Evolutionary conservation across 2,329 filamentous ascomycete genomes (phyloP), one percentile per base, ranked within the genome.

Genomic region (Arthrobotrys sinensis): DNA sequence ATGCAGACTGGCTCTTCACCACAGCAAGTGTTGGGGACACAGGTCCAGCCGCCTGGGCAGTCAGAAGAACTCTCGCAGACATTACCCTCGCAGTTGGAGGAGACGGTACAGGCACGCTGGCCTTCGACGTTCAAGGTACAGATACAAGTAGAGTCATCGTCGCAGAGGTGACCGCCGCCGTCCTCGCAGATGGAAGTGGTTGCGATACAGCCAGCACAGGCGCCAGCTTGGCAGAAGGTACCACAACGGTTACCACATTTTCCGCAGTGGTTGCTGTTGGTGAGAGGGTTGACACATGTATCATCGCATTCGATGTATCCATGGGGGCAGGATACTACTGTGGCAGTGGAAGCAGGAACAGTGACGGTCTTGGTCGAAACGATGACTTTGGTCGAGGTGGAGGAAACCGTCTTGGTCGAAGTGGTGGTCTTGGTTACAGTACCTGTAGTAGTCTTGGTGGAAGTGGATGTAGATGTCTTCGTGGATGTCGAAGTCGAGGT

Each of bases 1-100:
- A 77, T 77, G 43, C 73, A 77, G 50, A 69, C 65, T 34, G 65
- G 66, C 0, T 52, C 21, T 14, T 48, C 52, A 36, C 73, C 73
- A 40, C 73, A 77, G 52, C 73, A 77, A 2, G 73, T 77, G n/a
- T 34, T 32, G 10, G 66, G 50, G 36, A 77, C 50, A 34, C 73
- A 77, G 32, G 66, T 66, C 28, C 34, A 60, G 5, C 66, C 66
- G 11, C 21, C 11, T 19, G 11, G 24, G 19, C 73, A 77, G 34
- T 77, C 66, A 10, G 57, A 46, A 16, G 73, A 77, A 6, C 32
- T 64, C 1, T 16, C 0, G 46, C 73, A 77, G 16, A 43, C 34
- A 6, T 11, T 19, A 36, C 66, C 73, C 5, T 46, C 24, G 19
- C 73, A 77, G 19, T 45, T 53, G 6, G 66, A 50, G 34, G 48